Conservation (phyloP, 805 yeast species). For the Spathaspora gorwiae region DNA sequence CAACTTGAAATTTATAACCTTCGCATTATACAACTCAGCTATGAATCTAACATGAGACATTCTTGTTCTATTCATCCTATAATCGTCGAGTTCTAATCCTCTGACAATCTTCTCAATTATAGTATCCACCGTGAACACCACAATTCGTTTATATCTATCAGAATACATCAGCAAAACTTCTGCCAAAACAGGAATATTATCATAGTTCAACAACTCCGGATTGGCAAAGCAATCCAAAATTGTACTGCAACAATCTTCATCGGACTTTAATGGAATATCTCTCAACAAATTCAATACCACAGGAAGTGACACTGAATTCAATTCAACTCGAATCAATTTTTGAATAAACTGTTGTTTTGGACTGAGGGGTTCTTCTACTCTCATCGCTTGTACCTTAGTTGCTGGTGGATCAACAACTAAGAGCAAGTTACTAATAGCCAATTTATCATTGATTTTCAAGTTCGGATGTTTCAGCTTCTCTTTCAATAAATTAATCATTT, state of each 20-base stretch:
- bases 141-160: conserved; percentile 35
- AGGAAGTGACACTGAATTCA: conserved; percentile 29
- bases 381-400: conserved; percentile 25
- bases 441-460: conserved; percentile 50
- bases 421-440: conserved; percentile 55
- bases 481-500: conserved; percentile 56
- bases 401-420: conserved; percentile 54
- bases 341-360: conserved; percentile 35
- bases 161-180: conserved; percentile 31
- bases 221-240: conserved; percentile 44
- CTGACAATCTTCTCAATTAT: conserved; percentile 57
- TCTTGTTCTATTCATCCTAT: conserved; percentile 53
- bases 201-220: conserved; percentile 61
- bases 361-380: conserved; percentile 4
- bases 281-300: conserved; percentile 25
- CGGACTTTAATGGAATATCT: conserved; percentile 45
- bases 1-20: conserved; percentile 42
- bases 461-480: conserved; percentile 45
- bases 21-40: conserved; percentile 49
- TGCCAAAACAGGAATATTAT: conserved; percentile 49
- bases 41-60: conserved; percentile 59
- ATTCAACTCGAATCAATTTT: conserved; percentile 47
- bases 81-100: conserved; percentile 65
- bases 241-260: conserved; percentile 26
- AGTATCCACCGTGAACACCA: conserved; percentile 51